Conservation (phyloP, 129 eudicot genomes). For the Artemisia annua region DNA sequence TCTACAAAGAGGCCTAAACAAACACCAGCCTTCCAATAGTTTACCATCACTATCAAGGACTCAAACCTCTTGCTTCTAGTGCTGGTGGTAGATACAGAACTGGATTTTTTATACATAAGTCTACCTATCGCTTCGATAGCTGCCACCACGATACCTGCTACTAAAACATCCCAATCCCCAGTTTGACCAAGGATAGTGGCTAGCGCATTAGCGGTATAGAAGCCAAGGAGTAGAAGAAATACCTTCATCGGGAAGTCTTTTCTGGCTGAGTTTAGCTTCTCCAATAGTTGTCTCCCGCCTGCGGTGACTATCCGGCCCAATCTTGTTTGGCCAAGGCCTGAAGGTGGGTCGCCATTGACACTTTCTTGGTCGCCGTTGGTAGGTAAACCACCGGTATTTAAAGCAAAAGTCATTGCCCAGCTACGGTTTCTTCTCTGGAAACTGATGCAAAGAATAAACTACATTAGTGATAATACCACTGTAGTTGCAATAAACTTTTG, state of each 20-base stretch:
- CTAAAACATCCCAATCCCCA: conserved; percentile 96
- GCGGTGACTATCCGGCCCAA: conserved; percentile 80
- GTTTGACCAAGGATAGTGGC: conserved; percentile 97
- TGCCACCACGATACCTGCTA: conserved; percentile 94
- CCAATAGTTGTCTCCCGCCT: conserved; percentile 69
- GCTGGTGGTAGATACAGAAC: conserved; percentile 24
- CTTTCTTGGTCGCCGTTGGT: conserved; percentile 47
- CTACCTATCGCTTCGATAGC: conserved; percentile 92
- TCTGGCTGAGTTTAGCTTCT: conserved; percentile 76
- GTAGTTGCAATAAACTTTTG: neutral
- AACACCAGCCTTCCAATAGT: conserved; percentile 99
- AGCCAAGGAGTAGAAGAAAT: conserved; percentile 88
- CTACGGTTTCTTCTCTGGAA: conserved; percentile 26
- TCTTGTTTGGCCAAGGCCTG: conserved; percentile 77
- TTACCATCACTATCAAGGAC: conserved; percentile 67
- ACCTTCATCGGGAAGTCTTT: conserved; percentile 93
- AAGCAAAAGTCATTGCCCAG: conserved; percentile 52
- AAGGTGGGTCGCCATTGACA: conserved; percentile 41
- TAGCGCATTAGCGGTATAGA: conserved; percentile 92
- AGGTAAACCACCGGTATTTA: conserved; percentile 71
- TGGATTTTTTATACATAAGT: conserved; percentile 66
- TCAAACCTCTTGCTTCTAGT: conserved; percentile 54
- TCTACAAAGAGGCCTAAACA: conserved; percentile 96
- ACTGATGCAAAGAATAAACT: conserved; percentile 37
- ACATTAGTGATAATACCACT: conserved; percentile 1